A percentile compares a stretch with the other conserved stretches of the same genome.
These are phyloP conservation scores for Alternaria sp. DNA, from an alignment of 2,329 filamentous ascomycete genomes.

Conservation along the genomic window DNA sequence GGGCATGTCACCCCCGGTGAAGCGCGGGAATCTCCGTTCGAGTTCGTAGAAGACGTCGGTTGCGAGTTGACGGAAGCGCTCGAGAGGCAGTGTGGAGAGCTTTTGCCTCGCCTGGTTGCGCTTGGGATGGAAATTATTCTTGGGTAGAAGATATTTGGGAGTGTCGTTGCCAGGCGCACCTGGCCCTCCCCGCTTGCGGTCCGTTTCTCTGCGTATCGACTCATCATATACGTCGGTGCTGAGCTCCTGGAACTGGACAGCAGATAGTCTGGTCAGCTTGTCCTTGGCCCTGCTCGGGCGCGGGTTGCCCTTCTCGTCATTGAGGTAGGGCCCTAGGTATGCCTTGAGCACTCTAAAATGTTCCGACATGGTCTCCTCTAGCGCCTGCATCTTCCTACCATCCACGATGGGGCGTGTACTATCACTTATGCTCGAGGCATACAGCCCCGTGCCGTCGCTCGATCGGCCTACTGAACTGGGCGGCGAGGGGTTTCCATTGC, in stretches of 20 bases:
- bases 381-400: conserved; percentile 65
- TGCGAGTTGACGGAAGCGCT: conserved; percentile 88
- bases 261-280: conserved; percentile 88
- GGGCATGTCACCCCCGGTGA: conserved; percentile 74
- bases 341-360: conserved; percentile 83
- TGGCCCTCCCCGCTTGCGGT: conserved; percentile 55
- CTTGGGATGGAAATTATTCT: conserved; percentile 92
- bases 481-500: conserved; percentile 73
- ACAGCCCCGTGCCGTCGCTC: conserved; percentile 79
- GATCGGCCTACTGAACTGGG: conserved; percentile 88
- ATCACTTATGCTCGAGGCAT: conserved; percentile 60
- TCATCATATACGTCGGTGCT: conserved; percentile 99
- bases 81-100: conserved; percentile 85
- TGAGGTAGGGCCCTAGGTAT: conserved; percentile 74
- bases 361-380: conserved; percentile 77
- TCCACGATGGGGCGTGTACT: conserved; percentile 59
- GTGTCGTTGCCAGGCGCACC: conserved; percentile 58
- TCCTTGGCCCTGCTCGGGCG: conserved; percentile 90
- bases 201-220: conserved; percentile 82
- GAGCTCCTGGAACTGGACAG: conserved; percentile 95
- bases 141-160: conserved; percentile 77
- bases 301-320: conserved; percentile 77
- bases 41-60: conserved; percentile 97
- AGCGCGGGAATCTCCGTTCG: conserved; percentile 86
- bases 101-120: conserved; percentile 97